Evolutionary conservation across 331 rosid genomes (phyloP).

Genomic region (Acacia concinna): DNA sequence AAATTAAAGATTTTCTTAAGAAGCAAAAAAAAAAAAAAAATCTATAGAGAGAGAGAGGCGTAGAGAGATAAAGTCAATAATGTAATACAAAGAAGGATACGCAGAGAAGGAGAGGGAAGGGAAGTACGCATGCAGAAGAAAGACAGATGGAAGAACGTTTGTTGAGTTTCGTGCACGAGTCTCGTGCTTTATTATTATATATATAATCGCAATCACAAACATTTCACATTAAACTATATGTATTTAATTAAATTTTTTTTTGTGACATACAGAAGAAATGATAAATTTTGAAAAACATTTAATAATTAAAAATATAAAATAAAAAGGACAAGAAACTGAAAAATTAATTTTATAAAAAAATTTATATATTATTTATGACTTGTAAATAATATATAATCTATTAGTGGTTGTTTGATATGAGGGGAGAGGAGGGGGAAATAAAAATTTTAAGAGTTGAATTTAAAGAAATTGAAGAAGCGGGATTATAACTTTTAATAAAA

Average conservation of each 20-base stretch:
- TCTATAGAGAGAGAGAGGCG: background rate
- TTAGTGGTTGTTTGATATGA: too few relatives aligned
- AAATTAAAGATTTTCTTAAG: background rate
- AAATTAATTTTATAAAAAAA: background rate
- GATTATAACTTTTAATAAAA: too few relatives aligned
- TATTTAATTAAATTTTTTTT: background rate
- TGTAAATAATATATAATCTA: too few relatives aligned
- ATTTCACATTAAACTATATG: background rate
- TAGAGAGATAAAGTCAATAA: background rate
- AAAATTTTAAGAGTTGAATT: too few relatives aligned
- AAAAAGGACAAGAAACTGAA: background rate
- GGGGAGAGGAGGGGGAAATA: too few relatives aligned
- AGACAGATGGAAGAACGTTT: slow-evolving; percentile 59
- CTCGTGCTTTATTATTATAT: background rate
- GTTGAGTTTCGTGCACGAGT: slow-evolving; percentile 49
- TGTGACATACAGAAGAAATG: background rate
- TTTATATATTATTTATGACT: too few relatives aligned
- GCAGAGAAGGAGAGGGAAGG: background rate
- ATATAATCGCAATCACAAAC: background rate
- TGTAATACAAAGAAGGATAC: background rate
- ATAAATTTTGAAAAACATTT: background rate
- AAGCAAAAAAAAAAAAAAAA: background rate
- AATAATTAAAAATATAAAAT: background rate
- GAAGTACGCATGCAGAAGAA: slow-evolving; percentile 32
- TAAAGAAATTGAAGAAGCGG: too few relatives aligned